Evolutionary conservation across 2,329 filamentous ascomycete genomes (phyloP).

Genomic region (Hysterium pulicare): DNA sequence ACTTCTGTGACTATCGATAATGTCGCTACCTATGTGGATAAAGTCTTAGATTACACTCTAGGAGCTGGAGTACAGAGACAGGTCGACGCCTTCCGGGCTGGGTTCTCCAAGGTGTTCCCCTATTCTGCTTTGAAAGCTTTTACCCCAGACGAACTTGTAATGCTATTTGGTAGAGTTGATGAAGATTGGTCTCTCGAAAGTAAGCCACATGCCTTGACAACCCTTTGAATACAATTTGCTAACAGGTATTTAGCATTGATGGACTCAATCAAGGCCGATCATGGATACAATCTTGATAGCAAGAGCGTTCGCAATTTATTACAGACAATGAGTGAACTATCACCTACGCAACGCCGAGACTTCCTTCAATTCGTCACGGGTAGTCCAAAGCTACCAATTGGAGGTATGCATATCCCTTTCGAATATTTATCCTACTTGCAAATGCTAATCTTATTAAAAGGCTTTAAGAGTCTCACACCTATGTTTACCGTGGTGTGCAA

Average conservation of each 20-base stretch:
- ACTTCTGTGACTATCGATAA: conserved; percentile 82
- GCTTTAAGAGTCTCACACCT: conserved; percentile 93
- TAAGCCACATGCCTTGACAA: conserved; percentile 49
- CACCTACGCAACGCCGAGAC: conserved; percentile 71
- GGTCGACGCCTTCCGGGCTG: conserved; percentile 82
- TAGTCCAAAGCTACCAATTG: conserved; percentile 95
- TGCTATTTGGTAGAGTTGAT: conserved; percentile 86
- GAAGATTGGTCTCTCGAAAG: conserved; percentile 98
- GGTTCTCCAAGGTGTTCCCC: conserved; percentile 94
- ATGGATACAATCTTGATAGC: conserved; percentile 98
- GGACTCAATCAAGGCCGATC: conserved; percentile 98
- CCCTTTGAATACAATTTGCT: conserved; percentile 21
- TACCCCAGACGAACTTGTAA: conserved; percentile 90
- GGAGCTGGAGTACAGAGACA: conserved; percentile 85
- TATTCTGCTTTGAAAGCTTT: conserved; percentile 91
- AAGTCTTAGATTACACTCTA: conserved; percentile 86
- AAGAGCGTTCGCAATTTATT: conserved; percentile 89
- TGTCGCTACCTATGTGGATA: conserved; percentile 82
- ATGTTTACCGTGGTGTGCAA: conserved; percentile 99
- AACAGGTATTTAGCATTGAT: conserved; percentile 66
- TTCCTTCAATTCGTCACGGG: conserved; percentile 98
- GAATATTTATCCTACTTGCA: not conserved
- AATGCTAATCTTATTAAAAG: conserved; percentile 45
- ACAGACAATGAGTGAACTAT: conserved; percentile 89
- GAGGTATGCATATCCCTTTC: conserved; percentile 61